These are phyloP conservation scores for Juncus inflexus DNA, from an alignment of 176 grass and related monocot species.

Conservation along the genomic window DNA sequence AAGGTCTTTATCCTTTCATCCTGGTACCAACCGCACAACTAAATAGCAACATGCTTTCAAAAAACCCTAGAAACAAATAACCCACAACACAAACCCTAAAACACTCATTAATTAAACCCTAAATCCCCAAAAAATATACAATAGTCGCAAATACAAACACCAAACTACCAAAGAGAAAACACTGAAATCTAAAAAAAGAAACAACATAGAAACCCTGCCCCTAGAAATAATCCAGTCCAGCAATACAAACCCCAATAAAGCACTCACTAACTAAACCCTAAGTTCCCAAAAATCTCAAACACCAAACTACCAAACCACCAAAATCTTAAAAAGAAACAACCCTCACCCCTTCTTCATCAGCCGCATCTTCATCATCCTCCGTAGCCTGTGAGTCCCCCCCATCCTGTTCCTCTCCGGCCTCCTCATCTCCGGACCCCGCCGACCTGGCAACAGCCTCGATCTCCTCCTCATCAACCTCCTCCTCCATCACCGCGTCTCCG, in stretches of 20 bases:
- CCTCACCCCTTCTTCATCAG: conserved; percentile 34
- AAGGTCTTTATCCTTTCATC: not conserved
- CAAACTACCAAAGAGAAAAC: not conserved
- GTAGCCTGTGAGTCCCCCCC: conserved; percentile 46
- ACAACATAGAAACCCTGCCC: not conserved
- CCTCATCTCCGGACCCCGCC: conserved; percentile 30
- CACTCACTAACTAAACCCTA: not conserved
- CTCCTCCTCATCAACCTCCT: conserved; percentile 66
- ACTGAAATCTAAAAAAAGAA: not conserved
- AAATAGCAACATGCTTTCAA: no score
- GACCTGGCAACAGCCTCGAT: conserved; percentile 57
- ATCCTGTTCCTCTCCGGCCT: conserved; percentile 7
- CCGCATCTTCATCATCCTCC: conserved; percentile 50
- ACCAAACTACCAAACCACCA: conserved; percentile 2
- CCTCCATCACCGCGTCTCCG: conserved; percentile 28
- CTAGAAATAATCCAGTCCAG: not conserved
- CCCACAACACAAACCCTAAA: not conserved
- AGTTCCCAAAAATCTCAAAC: not conserved
- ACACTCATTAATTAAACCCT: not conserved
- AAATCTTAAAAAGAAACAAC: not conserved
- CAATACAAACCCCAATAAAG: not conserved
- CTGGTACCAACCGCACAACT: not conserved
- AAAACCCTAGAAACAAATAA: no score
- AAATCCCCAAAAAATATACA: not conserved
- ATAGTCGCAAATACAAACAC: not conserved